A percentile compares a stretch with the other conserved stretches of the same genome.
Evolutionary conservation across 805 yeast genomes (phyloP).

Genomic region (Cyberlindnera meyerae): DNA sequence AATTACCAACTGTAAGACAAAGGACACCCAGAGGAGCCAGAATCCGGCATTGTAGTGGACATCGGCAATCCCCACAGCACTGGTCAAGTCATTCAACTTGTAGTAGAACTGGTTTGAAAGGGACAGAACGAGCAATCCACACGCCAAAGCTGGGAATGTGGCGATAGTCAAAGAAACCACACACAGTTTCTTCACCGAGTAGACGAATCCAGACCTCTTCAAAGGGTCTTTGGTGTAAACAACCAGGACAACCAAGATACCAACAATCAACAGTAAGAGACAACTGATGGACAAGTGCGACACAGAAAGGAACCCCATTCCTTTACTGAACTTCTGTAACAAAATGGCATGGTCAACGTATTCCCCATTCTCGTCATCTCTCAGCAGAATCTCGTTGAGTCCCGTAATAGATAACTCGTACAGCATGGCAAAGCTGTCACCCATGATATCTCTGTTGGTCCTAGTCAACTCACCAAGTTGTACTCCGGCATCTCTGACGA

Average conservation of each 20-base stretch:
- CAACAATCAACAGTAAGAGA: not conserved
- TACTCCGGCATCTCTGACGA: constrained; percentile 46
- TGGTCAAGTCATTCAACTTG: constrained; percentile 16
- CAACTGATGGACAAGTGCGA: constrained; percentile 10
- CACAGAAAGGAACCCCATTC: constrained; percentile 19
- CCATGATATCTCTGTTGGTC: constrained; percentile 35
- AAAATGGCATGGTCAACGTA: constrained; percentile 25
- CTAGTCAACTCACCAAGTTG: constrained; percentile 39
- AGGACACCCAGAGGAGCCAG: constrained; percentile 17
- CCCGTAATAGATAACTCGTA: constrained; percentile 33
- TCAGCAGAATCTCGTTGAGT: constrained; percentile 19
- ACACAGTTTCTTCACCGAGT: constrained; percentile 6
- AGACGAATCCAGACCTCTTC: not conserved
- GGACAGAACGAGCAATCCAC: constrained; percentile 19
- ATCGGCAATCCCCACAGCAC: constrained; percentile 23
- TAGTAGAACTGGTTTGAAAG: constrained; percentile 23
- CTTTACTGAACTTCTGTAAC: constrained; percentile 24
- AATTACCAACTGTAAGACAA: constrained; percentile 9
- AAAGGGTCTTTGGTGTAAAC: not conserved
- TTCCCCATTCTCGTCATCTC: constrained; percentile 15
- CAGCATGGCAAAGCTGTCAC: constrained; percentile 37
- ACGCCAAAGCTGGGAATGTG: constrained; percentile 13
- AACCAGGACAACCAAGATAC: constrained; percentile 7
- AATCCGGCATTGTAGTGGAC: constrained; percentile 20
- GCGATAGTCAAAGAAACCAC: constrained; percentile 10